phyloP scores from a whole-genome alignment of 768 basidiomycete species.

The Leccinum uliginosum region DNA sequence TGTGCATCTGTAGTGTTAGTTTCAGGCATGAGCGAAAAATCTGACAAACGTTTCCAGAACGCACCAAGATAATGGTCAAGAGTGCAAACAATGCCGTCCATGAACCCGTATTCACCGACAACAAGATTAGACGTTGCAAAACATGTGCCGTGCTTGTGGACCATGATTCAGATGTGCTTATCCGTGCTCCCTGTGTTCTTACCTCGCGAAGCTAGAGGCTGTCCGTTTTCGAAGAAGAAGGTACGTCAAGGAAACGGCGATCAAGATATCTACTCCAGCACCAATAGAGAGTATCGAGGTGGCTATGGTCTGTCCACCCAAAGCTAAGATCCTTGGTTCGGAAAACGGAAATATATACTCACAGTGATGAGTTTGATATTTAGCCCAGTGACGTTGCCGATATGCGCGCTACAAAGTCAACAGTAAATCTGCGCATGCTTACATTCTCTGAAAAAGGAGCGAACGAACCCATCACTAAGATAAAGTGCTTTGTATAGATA shows the following conservation, averaged over 20 bases:
- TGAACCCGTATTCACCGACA: slow-evolving; percentile 30
- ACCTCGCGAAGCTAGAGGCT: background rate
- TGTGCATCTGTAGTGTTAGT: background rate
- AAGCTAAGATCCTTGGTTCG: background rate
- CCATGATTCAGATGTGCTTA: background rate
- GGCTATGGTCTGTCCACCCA: background rate
- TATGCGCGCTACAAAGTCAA: slow-evolving; percentile 1
- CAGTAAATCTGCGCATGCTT: background rate
- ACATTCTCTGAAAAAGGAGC: background rate
- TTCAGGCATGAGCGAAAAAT: background rate
- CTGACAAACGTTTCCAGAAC: background rate
- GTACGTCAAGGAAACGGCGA: background rate
- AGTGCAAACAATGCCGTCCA: slow-evolving; percentile 48
- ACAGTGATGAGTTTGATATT: background rate
- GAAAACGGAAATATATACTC: background rate
- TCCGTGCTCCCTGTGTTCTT: background rate
- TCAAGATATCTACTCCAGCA: slow-evolving; percentile 6
- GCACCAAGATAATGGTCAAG: slow-evolving; percentile 25
- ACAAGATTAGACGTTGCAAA: slow-evolving; percentile 9
- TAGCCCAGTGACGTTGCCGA: background rate
- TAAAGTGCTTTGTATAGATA: background rate
- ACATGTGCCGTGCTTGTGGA: slow-evolving; percentile 2
- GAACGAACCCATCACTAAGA: slow-evolving; percentile 1
- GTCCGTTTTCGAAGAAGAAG: slow-evolving; percentile 4
- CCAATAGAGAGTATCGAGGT: background rate